A percentile compares a stretch with the other conserved stretches of the same genome.
These are phyloP conservation scores for Mortierella sp. DNA, from an alignment of 371 early-diverging fungal species.

Conservation along the genomic window DNA sequence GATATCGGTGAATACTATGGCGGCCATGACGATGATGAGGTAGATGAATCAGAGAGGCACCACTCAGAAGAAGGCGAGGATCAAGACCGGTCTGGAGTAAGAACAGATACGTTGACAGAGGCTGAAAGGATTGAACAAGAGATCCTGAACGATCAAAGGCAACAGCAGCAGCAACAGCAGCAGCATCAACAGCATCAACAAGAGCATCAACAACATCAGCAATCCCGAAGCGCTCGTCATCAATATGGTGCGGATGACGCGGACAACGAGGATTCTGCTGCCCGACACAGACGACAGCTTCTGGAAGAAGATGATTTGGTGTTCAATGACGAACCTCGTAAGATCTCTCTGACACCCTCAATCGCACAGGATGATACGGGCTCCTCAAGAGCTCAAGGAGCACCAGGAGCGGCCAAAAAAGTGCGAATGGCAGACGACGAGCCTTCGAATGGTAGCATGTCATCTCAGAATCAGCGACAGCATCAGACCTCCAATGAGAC, in stretches of 20 bases:
- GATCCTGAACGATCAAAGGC: slow-evolving; percentile 38
- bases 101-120: slow-evolving; percentile 29
- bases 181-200: neutral
- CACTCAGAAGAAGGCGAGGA: slow-evolving; percentile 13
- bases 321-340: slow-evolving; percentile 44
- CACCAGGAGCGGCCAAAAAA: slow-evolving; percentile 28
- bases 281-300: slow-evolving; percentile 28
- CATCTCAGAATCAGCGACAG: slow-evolving; percentile 1
- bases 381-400: neutral
- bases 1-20: slow-evolving; percentile 55
- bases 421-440: slow-evolving; percentile 20
- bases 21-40: slow-evolving; percentile 52
- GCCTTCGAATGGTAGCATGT: neutral
- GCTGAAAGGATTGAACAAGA: slow-evolving; percentile 47
- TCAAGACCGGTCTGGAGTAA: slow-evolving; percentile 17
- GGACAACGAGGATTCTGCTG: slow-evolving; percentile 6
- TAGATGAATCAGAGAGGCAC: slow-evolving; percentile 17
- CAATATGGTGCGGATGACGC: slow-evolving; percentile 24
- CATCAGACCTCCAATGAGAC: neutral
- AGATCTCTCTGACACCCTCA: slow-evolving; percentile 49
- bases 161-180: slow-evolving; percentile 12
- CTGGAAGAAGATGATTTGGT: slow-evolving; percentile 46
- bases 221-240: neutral
- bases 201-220: slow-evolving; percentile 14
- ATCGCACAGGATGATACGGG: slow-evolving; percentile 48